A percentile compares a stretch with the other conserved stretches of the same genome.
Evolutionary conservation across 768 basidiomycete species (phyloP).

Genomic region (Termitomyces sp.): DNA sequence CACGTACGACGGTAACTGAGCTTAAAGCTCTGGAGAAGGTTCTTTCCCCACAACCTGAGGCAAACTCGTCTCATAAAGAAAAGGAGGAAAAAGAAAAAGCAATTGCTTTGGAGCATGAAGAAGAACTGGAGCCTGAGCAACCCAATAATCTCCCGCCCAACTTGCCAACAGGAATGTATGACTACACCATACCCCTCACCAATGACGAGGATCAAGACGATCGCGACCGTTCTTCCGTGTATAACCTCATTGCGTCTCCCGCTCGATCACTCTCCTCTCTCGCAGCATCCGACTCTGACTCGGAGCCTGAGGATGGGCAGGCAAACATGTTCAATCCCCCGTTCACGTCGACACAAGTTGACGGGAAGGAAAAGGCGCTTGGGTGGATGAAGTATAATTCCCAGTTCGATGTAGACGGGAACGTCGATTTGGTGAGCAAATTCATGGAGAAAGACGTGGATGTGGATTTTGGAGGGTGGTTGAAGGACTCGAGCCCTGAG

Average conservation of each 20-base stretch:
- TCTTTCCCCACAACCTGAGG: background rate
- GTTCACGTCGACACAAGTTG: slow-evolving; percentile 29
- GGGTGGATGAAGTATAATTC: slow-evolving; percentile 47
- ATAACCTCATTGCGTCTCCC: slow-evolving; percentile 22
- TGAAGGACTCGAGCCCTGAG: slow-evolving; percentile 33
- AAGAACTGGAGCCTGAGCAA: background rate
- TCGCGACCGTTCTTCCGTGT: slow-evolving; percentile 3
- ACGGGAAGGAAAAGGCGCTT: slow-evolving; percentile 9
- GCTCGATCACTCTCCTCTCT: slow-evolving; percentile 30
- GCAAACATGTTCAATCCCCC: slow-evolving; percentile 22
- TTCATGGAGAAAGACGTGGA: slow-evolving; percentile 56
- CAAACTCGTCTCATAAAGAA: background rate
- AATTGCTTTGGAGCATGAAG: background rate
- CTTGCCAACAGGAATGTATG: slow-evolving; percentile 1
- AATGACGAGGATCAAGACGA: slow-evolving; percentile 7
- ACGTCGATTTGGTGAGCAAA: slow-evolving; percentile 47
- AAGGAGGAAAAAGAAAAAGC: background rate
- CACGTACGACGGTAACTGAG: background rate
- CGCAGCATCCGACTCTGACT: slow-evolving; percentile 25
- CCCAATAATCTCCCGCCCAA: background rate
- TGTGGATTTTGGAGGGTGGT: slow-evolving; percentile 52
- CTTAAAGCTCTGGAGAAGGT: background rate
- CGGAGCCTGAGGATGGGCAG: slow-evolving; percentile 14
- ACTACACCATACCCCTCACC: slow-evolving; percentile 7
- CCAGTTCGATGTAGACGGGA: slow-evolving; percentile 53